Evolutionary conservation across 805 yeast genomes (phyloP), one percentile per base, ranked within the genome.

Genomic region (Myxozyma kluyveri): DNA sequence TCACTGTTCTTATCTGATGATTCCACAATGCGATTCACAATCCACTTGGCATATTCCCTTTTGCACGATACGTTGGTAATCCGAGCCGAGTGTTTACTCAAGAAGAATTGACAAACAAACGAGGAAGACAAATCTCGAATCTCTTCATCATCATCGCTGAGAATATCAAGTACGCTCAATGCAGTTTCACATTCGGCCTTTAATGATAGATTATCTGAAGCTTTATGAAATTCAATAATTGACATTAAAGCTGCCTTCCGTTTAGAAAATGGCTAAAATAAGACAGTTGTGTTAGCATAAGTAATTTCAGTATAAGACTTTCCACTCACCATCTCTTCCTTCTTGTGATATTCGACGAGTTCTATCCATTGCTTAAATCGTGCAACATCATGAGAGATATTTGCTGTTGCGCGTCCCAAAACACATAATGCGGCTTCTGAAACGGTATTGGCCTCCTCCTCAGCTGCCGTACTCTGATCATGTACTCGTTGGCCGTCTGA

Each of bases 111-210:
- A 36, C 12, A 32, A 10, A 35, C 74, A 64, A 17, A 82, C 64
- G 49, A 71, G 72, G 86, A 72, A 0, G 86, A 77, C 1, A 60
- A 17, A 0, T 68, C 66, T 50, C 95, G 71, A 4, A 86, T 68
- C 12, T 75, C 80, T 10, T 73, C 79, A 59, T 84, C 91, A 61
- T 87, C 95, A 66, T 88, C 96, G 47, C 69, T 68, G 22, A 83
- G 63, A 52, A 72, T 72, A 0, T 75, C 45, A 37, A 57, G 50
- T 36, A 69, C 14, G 12, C 12, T 14, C 14, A 9, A 14, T 14
- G 33, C 33, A 29, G 14, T 29, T 14, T 9, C 33, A 29, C 9
- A 29, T 14, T 9, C 33, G 14, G 33, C 9, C 9, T 9, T 9
- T 29, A 14, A 14, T 9, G 12, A 12, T 19, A 9, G 21, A 10